phyloP scores from a whole-genome alignment of 345 rosid genomes.

The Raphanus sativus region DNA sequence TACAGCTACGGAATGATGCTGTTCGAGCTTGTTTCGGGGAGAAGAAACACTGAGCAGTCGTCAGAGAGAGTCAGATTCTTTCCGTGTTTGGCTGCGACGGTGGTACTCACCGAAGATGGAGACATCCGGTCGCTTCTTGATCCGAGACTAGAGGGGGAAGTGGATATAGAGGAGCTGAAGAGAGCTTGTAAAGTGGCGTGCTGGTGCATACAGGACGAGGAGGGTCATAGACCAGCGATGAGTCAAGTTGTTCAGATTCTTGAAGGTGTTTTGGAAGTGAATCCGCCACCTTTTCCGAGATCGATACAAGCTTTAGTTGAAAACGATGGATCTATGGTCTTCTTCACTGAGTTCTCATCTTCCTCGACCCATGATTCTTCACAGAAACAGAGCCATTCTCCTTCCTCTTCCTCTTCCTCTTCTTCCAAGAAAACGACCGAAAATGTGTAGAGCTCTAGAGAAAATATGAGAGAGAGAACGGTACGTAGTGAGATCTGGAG shows the following conservation, averaged over 20 bases:
- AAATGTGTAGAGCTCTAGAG: too few relatives aligned
- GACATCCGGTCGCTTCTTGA: constrained; percentile 57
- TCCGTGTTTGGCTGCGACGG: constrained; percentile 59
- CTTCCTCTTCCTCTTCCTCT: constrained; percentile 39
- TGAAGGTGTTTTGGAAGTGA: constrained; percentile 65
- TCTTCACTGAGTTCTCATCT: constrained; percentile 38
- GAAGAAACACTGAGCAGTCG: constrained; percentile 58
- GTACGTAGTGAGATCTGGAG: constrained; percentile 40
- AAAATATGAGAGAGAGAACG: too few relatives aligned
- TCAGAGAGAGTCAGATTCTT: constrained; percentile 51
- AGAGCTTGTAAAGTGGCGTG: constrained; percentile 66
- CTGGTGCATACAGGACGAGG: constrained; percentile 90
- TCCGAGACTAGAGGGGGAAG: constrained; percentile 45
- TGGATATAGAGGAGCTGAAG: constrained; percentile 57
- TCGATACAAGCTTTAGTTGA: constrained; percentile 50
- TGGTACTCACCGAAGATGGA: constrained; percentile 44
- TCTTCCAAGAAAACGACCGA: constrained; percentile 9
- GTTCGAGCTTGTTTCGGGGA: constrained; percentile 72
- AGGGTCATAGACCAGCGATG: constrained; percentile 68
- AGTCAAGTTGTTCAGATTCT: constrained; percentile 84
- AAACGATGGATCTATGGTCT: constrained; percentile 25
- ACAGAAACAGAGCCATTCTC: constrained; percentile 33
- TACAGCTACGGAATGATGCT: constrained; percentile 94
- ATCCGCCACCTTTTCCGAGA: constrained; percentile 58
- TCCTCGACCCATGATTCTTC: constrained; percentile 27